A percentile compares a stretch with the other conserved stretches of the same genome.
Conservation (phyloP, 495 filamentous ascomycete genomes). For the Talaromyces stipitatus region DNA sequence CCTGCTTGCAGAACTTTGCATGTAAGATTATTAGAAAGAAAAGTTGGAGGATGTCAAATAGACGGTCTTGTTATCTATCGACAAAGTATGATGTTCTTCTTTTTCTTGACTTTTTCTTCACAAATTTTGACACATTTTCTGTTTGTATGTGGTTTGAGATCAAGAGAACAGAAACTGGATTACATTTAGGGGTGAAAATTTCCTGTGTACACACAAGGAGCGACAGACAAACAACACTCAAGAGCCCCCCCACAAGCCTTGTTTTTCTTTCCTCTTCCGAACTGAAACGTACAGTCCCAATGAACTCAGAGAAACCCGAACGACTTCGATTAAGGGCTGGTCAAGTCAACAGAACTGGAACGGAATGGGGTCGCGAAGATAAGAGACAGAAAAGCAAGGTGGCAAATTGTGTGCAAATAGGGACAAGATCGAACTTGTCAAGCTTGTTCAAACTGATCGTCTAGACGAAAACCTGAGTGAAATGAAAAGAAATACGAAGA, state of each 20-base stretch:
- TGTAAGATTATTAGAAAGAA: slow-evolving; percentile 2
- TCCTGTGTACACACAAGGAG: slow-evolving; percentile 6
- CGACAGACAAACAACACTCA: background rate
- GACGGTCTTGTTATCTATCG: slow-evolving; percentile 7
- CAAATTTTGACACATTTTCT: background rate
- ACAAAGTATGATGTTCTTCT: slow-evolving; percentile 4
- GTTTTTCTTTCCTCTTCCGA: background rate
- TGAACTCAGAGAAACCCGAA: background rate
- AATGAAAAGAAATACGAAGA: background rate
- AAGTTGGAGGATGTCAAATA: slow-evolving; percentile 5
- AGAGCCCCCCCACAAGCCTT: background rate
- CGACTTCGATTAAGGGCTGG: background rate
- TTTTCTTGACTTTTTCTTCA: slow-evolving; percentile 1
- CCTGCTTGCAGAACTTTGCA: slow-evolving; percentile 1
- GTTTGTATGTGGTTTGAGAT: slow-evolving; percentile 2
- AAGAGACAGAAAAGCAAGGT: background rate
- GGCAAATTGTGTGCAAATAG: background rate
- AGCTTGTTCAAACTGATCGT: background rate
- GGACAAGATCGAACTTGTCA: background rate
- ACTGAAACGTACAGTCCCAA: slow-evolving; percentile 2
- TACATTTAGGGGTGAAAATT: slow-evolving; percentile 3
- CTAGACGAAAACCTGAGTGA: background rate
- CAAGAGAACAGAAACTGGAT: slow-evolving; percentile 1
- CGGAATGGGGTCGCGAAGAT: background rate
- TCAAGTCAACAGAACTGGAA: slow-evolving; percentile 1